Evolutionary conservation across 352 stramenopile genomes (phyloP).

Genomic region (Pythium chondricola): DNA sequence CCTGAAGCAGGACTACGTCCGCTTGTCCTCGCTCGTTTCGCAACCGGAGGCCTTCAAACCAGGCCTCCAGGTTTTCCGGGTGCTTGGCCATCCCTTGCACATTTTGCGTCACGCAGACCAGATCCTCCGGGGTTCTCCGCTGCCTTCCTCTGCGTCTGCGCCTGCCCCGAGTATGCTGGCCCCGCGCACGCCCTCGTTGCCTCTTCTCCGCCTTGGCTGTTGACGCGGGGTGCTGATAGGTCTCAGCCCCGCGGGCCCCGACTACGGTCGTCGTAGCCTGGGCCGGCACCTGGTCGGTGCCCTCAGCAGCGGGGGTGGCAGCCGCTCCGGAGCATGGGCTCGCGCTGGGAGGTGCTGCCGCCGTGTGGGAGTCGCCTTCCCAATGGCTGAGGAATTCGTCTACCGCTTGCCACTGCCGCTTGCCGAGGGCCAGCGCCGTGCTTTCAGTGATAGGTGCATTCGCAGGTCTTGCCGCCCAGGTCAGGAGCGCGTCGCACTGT

Average conservation of each 20-base stretch:
- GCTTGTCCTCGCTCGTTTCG: background rate
- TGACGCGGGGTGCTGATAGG: background rate
- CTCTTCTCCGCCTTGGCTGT: background rate
- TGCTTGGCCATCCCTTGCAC: constrained; percentile 2
- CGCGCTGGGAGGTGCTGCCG: background rate
- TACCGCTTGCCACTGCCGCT: background rate
- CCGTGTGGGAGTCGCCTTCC: background rate
- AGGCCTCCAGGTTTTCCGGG: background rate
- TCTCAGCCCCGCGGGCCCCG: no score
- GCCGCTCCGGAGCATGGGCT: background rate
- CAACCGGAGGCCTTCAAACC: background rate
- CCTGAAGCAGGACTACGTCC: constrained; percentile 3
- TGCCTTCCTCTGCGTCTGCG: background rate
- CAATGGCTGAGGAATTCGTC: background rate
- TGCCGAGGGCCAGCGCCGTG: background rate
- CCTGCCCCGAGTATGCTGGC: background rate
- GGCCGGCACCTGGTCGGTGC: background rate
- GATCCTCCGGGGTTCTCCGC: background rate
- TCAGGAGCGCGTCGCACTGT: constrained; percentile 1
- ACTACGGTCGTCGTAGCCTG: background rate
- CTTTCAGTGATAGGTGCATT: background rate
- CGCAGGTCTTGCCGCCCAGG: background rate
- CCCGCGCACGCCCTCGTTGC: background rate
- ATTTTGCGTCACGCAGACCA: constrained; percentile 8
- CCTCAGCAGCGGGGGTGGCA: background rate